These are phyloP conservation scores for Fusarium siculi DNA, from an alignment of 2,329 filamentous ascomycete species.

Conservation along the genomic window DNA sequence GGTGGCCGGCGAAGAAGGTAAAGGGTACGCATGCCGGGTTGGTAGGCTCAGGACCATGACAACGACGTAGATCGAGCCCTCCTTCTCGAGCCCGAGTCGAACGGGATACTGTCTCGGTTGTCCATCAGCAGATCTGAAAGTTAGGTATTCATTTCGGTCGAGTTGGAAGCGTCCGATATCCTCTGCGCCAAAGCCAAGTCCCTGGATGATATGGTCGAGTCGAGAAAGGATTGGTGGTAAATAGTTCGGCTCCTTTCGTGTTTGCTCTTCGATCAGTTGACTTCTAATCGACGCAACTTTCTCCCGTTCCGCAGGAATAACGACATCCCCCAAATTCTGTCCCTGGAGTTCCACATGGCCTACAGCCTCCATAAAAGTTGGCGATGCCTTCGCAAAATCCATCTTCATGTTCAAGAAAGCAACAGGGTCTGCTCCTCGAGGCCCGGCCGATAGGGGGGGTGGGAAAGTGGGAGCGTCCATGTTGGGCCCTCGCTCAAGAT, in stretches of 20 bases:
- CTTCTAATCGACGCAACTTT: slow-evolving; percentile 62
- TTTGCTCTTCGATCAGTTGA: slow-evolving; percentile 67
- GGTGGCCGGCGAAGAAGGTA: slow-evolving; percentile 57
- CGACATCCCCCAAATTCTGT: slow-evolving; percentile 64
- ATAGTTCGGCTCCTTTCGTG: slow-evolving; percentile 69
- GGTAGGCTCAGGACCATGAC: slow-evolving; percentile 59
- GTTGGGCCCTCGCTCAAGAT: slow-evolving; percentile 60
- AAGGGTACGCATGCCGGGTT: slow-evolving; percentile 53
- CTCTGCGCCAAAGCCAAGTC: slow-evolving; percentile 64
- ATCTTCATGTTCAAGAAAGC: slow-evolving; percentile 69
- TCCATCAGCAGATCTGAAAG: slow-evolving; percentile 63
- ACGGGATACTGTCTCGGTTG: slow-evolving; percentile 61
- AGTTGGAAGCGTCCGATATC: slow-evolving; percentile 63
- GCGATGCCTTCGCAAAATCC: slow-evolving; percentile 67
- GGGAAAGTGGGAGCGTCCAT: slow-evolving; percentile 63
- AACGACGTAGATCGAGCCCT: slow-evolving; percentile 71
- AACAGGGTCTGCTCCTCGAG: slow-evolving; percentile 60
- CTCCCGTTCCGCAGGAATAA: slow-evolving; percentile 62
- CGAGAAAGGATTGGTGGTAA: slow-evolving; percentile 71
- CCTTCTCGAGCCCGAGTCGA: slow-evolving; percentile 67
- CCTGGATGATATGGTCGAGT: slow-evolving; percentile 65
- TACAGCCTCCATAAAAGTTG: slow-evolving; percentile 65
- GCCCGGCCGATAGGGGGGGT: slow-evolving; percentile 54
- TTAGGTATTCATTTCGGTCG: slow-evolving; percentile 65
- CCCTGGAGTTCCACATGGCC: slow-evolving; percentile 60